Percentiles rank a stretch among this genome's conserved stretches.
phyloP scores from a whole-genome alignment of 2,329 filamentous ascomycete genomes.

The Trichophyton verrucosum region DNA sequence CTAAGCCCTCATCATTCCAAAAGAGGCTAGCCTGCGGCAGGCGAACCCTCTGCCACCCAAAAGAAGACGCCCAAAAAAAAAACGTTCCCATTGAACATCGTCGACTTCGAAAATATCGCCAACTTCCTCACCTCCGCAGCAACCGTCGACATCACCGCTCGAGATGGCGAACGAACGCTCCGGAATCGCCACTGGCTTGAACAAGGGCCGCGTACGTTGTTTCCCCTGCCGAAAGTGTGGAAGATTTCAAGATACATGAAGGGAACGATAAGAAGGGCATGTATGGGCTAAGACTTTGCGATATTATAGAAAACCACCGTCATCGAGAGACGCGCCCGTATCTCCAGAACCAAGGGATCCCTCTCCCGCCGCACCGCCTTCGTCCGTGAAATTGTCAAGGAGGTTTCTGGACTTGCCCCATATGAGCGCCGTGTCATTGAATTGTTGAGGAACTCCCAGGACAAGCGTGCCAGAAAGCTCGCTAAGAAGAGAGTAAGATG shows the following conservation, averaged over 20 bases:
- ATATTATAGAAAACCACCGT: conserved; percentile 61
- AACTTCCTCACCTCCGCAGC: conserved; percentile 11
- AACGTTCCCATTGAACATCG: conserved; percentile 1
- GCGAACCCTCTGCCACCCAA: conserved; percentile 16
- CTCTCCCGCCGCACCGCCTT: conserved; percentile 94
- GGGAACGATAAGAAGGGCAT: neutral
- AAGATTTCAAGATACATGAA: neutral
- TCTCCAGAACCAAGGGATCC: conserved; percentile 85
- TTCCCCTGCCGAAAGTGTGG: neutral
- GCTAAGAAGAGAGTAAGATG: conserved; percentile 90
- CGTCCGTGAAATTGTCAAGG: conserved; percentile 94
- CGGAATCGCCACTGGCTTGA: conserved; percentile 49
- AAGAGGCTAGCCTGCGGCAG: conserved; percentile 16
- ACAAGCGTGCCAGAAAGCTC: conserved; percentile 98
- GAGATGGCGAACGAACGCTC: conserved; percentile 41
- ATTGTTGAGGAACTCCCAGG: conserved; percentile 96
- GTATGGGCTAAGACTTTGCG: neutral
- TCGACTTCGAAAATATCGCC: conserved; percentile 10
- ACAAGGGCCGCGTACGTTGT: conserved; percentile 53
- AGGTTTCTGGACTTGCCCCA: conserved; percentile 87
- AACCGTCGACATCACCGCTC: conserved; percentile 20
- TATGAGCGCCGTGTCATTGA: conserved; percentile 99
- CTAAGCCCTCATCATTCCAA: conserved; percentile 30
- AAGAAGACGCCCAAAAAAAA: conserved; percentile 8
- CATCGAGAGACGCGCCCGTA: conserved; percentile 61